Conservation (phyloP, 1,139 yeast species). For the Meyerozyma carpophila region DNA sequence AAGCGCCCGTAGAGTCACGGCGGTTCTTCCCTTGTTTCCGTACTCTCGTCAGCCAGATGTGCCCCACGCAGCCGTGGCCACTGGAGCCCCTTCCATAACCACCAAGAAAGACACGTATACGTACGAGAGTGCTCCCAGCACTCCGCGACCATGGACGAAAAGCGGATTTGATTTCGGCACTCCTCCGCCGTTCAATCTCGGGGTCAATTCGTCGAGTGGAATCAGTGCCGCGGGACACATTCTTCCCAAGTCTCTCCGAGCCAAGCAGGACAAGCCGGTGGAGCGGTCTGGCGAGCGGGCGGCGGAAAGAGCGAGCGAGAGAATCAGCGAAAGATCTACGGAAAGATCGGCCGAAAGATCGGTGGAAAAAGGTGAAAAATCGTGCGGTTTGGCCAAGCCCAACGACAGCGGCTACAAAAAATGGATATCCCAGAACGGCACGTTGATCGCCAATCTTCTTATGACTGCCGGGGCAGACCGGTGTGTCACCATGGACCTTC, state of each 20-base stretch:
- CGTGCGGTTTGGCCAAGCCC: not conserved
- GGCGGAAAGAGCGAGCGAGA: not conserved
- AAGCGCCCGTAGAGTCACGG: constrained; percentile 88
- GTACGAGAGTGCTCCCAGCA: constrained; percentile 60
- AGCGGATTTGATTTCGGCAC: constrained; percentile 9
- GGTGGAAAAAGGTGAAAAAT: not conserved
- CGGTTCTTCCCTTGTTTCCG: constrained; percentile 91
- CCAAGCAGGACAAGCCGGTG: not conserved
- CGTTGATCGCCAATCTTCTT: constrained; percentile 80
- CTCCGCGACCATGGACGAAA: constrained; percentile 43
- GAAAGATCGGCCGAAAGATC: not conserved
- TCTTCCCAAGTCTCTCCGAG: not conserved
- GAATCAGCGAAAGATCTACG: not conserved
- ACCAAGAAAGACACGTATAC: constrained; percentile 42
- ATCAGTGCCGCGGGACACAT: not conserved
- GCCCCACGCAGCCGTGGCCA: constrained; percentile 73
- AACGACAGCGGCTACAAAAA: constrained; percentile 68
- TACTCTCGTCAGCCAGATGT: constrained; percentile 95
- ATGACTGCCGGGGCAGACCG: constrained; percentile 96
- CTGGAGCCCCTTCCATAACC: constrained; percentile 39
- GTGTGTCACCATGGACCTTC: constrained; percentile 95
- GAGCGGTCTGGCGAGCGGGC: not conserved
- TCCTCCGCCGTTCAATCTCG: constrained; percentile 12
- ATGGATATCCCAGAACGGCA: constrained; percentile 96
- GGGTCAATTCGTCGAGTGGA: constrained; percentile 9